Evolutionary conservation across 139 green algal genomes (phyloP).

Genomic region (Penium margaritaceum): DNA sequence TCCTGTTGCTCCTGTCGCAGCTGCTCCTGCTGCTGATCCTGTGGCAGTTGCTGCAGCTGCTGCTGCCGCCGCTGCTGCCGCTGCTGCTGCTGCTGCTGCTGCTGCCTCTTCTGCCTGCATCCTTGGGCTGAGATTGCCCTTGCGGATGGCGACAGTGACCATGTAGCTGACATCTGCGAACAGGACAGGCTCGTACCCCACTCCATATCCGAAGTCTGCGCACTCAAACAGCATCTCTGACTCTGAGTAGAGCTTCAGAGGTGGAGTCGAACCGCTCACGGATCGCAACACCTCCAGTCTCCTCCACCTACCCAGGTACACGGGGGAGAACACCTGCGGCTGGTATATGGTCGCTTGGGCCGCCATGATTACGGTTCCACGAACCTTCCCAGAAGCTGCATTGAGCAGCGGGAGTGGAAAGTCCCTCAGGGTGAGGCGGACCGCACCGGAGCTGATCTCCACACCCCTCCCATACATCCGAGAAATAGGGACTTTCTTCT

Average conservation of each 20-base stretch:
- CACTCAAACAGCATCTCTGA: not conserved
- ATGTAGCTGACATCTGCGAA: constrained; percentile 40
- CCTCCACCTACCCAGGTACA: constrained; percentile 31
- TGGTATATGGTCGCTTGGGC: constrained; percentile 35
- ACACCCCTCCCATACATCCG: constrained; percentile 15
- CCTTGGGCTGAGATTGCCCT: constrained; percentile 18
- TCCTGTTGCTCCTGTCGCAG: not conserved
- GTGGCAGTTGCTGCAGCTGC: not conserved
- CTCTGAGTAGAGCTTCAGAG: constrained; percentile 38
- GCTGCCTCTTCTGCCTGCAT: not conserved
- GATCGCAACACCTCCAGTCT: constrained; percentile 19
- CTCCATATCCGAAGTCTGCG: constrained; percentile 18
- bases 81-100: not conserved
- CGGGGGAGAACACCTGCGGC: constrained; percentile 19
- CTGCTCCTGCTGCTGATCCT: not conserved
- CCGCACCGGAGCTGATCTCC: not conserved
- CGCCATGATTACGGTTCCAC: constrained; percentile 24
- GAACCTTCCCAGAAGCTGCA: not conserved
- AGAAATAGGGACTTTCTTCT: constrained; percentile 8
- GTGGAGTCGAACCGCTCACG: constrained; percentile 31
- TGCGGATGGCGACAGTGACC: constrained; percentile 21
- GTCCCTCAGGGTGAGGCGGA: constrained; percentile 12
- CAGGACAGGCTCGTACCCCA: constrained; percentile 32
- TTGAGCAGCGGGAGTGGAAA: constrained; percentile 16
- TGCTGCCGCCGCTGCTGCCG: not conserved